phyloP scores from a whole-genome alignment of 495 filamentous ascomycete genomes.

The Emericellopsis terricola region DNA sequence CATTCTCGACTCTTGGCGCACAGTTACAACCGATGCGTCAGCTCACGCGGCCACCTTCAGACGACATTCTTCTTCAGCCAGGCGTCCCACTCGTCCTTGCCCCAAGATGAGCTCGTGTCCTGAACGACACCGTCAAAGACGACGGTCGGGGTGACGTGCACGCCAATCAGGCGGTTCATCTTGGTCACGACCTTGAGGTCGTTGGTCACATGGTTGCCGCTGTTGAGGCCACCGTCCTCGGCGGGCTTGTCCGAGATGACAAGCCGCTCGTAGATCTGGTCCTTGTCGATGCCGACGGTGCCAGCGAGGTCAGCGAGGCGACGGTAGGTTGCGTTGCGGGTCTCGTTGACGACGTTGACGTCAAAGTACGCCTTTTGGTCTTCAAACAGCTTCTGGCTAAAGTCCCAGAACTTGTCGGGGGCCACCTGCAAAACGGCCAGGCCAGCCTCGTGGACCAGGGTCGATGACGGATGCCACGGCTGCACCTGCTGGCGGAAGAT shows the following conservation, averaged over 20 bases:
- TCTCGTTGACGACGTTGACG: constrained; percentile 61
- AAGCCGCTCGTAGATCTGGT: constrained; percentile 43
- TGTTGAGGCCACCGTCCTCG: constrained; percentile 47
- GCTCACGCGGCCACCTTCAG: too few species aligned
- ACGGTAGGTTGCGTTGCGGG: constrained; percentile 68
- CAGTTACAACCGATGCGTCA: too few species aligned
- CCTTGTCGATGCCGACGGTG: constrained; percentile 42
- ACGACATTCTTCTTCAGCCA: constrained; percentile 66
- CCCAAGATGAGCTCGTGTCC: constrained; percentile 55
- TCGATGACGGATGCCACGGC: constrained; percentile 88
- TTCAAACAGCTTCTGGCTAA: constrained; percentile 53
- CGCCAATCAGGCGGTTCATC: constrained; percentile 54
- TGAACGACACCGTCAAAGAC: constrained; percentile 76
- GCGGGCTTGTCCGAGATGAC: constrained; percentile 41
- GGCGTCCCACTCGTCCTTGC: constrained; percentile 60
- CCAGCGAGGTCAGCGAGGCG: constrained; percentile 53
- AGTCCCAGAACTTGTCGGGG: constrained; percentile 59
- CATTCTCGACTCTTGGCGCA: too few species aligned
- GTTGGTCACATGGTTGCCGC: constrained; percentile 62
- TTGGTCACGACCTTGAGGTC: constrained; percentile 77
- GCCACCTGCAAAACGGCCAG: constrained; percentile 52
- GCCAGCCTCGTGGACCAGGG: constrained; percentile 73
- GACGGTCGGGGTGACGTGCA: constrained; percentile 83
- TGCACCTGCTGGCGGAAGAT: constrained; percentile 86
- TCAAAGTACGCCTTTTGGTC: constrained; percentile 63